Evolutionary conservation across 805 yeast genomes (phyloP).

Genomic region (Suhomyces vadensis): DNA sequence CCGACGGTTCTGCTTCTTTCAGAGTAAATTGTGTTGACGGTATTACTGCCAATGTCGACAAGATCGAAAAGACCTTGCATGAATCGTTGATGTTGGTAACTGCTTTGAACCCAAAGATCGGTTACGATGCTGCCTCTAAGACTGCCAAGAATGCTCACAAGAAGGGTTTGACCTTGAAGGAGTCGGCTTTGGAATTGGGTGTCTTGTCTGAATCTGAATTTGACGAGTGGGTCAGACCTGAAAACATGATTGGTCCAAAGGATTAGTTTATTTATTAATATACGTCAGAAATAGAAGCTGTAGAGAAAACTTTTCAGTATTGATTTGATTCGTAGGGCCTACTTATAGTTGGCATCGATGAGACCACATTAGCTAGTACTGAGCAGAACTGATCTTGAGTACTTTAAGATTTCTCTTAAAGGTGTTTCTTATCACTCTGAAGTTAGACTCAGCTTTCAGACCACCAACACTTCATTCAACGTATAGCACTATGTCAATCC

Average conservation of each 20-base stretch:
- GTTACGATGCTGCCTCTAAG: slow-evolving; percentile 96
- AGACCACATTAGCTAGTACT: no score
- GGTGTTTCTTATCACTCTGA: no score
- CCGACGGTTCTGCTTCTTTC: slow-evolving; percentile 89
- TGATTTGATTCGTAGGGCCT: neutral
- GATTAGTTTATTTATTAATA: slow-evolving; percentile 22
- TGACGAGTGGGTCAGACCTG: slow-evolving; percentile 96
- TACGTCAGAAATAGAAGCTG: neutral
- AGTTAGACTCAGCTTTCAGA: no score
- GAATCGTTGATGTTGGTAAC: slow-evolving; percentile 98
- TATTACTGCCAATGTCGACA: slow-evolving; percentile 82
- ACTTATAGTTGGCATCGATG: no score
- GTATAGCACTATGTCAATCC: no score
- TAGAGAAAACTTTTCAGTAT: neutral
- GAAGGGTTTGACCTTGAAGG: slow-evolving; percentile 93
- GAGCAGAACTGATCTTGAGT: no score
- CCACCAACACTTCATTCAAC: no score
- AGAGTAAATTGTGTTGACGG: slow-evolving; percentile 95
- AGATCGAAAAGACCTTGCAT: slow-evolving; percentile 83
- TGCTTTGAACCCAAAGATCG: slow-evolving; percentile 97
- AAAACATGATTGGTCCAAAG: slow-evolving; percentile 96
- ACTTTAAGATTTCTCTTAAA: no score
- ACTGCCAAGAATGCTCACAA: slow-evolving; percentile 98
- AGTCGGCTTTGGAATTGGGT: slow-evolving; percentile 89
- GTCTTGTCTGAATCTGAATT: slow-evolving; percentile 83